These are phyloP conservation scores for Dovyalis caffra DNA, from an alignment of 345 rosid genomes.

Conservation along the genomic window DNA sequence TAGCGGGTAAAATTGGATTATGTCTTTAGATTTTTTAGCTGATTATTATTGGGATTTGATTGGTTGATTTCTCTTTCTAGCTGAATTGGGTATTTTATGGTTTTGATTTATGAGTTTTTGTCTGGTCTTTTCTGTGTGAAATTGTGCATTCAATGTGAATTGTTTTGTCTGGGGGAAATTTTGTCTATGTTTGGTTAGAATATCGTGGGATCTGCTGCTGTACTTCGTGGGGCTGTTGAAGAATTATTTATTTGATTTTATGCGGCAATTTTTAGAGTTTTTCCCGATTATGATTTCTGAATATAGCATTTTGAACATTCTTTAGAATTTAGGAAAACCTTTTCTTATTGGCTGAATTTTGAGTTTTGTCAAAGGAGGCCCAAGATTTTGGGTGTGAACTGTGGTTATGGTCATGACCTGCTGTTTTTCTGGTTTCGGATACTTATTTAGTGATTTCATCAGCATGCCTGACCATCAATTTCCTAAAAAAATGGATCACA, in stretches of 20 bases:
- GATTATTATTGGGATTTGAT: background rate
- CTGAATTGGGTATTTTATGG: background rate
- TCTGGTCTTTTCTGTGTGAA: background rate
- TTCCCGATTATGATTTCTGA: background rate
- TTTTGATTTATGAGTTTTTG: background rate
- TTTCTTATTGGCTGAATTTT: background rate
- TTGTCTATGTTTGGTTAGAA: background rate
- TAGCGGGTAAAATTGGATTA: slow-evolving; percentile 47
- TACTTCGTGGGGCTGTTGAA: background rate
- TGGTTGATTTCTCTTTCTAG: background rate
- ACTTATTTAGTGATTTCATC: background rate
- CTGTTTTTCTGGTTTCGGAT: background rate
- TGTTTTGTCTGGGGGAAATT: background rate
- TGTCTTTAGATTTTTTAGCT: background rate
- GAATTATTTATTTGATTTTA: background rate
- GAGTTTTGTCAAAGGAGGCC: background rate
- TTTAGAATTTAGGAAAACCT: background rate
- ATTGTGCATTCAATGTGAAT: background rate
- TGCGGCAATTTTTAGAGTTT: background rate
- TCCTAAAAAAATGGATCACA: background rate
- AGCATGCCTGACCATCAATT: background rate
- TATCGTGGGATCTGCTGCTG: no score
- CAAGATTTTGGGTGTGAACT: background rate
- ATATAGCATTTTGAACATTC: background rate
- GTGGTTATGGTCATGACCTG: background rate